Evolutionary conservation across 306 rosid species (phyloP), one percentile per base, ranked within the genome.

Genomic region (Rubus idaeus): DNA sequence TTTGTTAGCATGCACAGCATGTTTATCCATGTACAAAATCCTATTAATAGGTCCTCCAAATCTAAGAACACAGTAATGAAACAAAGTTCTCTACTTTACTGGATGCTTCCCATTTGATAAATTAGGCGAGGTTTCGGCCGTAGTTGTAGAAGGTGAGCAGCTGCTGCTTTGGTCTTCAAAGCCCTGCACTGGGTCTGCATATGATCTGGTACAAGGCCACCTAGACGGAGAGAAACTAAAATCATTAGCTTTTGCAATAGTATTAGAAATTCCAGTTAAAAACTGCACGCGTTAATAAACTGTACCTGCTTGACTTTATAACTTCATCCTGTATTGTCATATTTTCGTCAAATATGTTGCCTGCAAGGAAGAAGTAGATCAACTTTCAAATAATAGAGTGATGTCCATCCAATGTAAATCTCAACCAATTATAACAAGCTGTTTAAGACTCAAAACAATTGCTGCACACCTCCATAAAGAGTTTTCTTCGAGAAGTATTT

Each of bases 271-370:
- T n/a, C 61, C 50, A 68, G 39, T 81, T 35, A 13, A 51, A 47
- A 18, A 41, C 13, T 10, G 72, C 21, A 57, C 14, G 55, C 42
- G 72, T 79, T 63, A 8, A 37, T 49, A 11, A 71, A 8, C 5
- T 23, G 13, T 77, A 87, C 90, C 81, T 87, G 90, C 90, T 84
- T 42, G 90, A 82, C 86, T 80, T 87, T 67, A 87, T 87, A 65
- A 82, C 51, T 79, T 84, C 82, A 20, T 68, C 62, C 6, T 71
- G 80, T 26, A 84, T 82, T 67, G 69, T 74, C 11, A 71, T 37
- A 26, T 78, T 62, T 41, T 56, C 88, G 35, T 87, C 90, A 46
- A 77, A 87, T 17, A 87, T 82, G 51, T 80, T n/a, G 44, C 90
- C 90, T 87, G 77, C 66, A 67, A 58, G 74, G 73, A 58, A 6